Evolutionary conservation across 2,329 filamentous ascomycete genomes (phyloP), one percentile per base, ranked within the genome.

Genomic region (Apiospora kogelbergensis): DNA sequence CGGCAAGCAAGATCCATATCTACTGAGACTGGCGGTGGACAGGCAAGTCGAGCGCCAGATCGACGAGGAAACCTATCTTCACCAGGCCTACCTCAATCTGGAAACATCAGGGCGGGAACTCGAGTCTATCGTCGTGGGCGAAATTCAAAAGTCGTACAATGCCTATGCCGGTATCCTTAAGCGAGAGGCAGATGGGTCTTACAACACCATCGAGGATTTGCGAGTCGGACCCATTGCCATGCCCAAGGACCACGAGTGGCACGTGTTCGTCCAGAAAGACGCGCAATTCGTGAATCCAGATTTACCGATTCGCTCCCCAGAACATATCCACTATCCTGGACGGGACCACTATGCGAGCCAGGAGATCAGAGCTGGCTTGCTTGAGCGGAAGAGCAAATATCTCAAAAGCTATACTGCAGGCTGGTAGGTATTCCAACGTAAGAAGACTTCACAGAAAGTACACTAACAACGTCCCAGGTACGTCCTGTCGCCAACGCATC

Each of bases 351-450:
- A 93, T 71, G 89, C 93, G 67, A 80, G 93, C 85, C 78, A 93
- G 71, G 95, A 98, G 80, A 93, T 99, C 67, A 88, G 95, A 70
- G 93, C 94, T 24, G 96, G 96, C 2, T 90, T 98, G 81, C 84
- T 99, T 44, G 96, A 99, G 84, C 91, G 96, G 73, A 98, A 98
- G 89, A 97, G 94, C 87, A 99, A 98, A 79, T 99, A 98, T 77
- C 84, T 99, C 71, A 98, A 98, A 84, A 98, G 95, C 79, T 98
- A 98, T 80, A 96, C 95, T 9, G 93, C 94, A 33, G 95, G 95
- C 77, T 98, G 95, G 95, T 95, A 84, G 81, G 91, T 83, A 30
- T 26, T 20, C 44, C 10, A 26, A 37, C 46, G 30, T 57, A 6
- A 44, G 2, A 15, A n/a, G 60, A 53, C 53, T 6, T 4, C 44